Evolutionary conservation across 805 yeast genomes (phyloP).

Genomic region (Hanseniaspora vineae): DNA sequence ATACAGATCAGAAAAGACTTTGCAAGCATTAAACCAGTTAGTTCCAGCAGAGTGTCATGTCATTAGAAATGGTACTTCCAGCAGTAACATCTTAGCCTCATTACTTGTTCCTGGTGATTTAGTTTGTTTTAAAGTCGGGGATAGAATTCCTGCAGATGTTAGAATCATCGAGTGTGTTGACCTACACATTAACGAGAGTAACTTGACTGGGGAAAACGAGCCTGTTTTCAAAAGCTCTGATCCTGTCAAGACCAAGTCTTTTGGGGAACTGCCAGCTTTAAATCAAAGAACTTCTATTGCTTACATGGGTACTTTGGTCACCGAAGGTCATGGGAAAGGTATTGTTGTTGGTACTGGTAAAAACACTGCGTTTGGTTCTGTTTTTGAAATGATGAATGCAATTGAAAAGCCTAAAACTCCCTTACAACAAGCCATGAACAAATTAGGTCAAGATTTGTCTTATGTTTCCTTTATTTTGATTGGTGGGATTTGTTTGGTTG

Average conservation of each 20-base stretch:
- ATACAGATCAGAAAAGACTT: conserved; percentile 85
- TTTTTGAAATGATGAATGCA: conserved; percentile 87
- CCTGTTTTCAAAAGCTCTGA: conserved; percentile 63
- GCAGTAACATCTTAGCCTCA: conserved; percentile 66
- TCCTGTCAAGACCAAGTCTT: conserved; percentile 24
- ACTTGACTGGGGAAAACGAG: conserved; percentile 87
- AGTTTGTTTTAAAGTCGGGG: conserved; percentile 84
- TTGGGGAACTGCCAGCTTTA: conserved; percentile 33
- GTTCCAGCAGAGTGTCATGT: conserved; percentile 97
- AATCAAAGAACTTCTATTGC: conserved; percentile 70
- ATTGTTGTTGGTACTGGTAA: conserved; percentile 83
- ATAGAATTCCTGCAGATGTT: conserved; percentile 91
- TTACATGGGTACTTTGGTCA: conserved; percentile 93
- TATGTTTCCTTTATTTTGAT: conserved; percentile 74
- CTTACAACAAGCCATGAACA: conserved; percentile 88
- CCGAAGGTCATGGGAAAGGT: conserved; percentile 93
- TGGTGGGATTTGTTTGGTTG: conserved; percentile 83
- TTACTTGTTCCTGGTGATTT: conserved; percentile 92
- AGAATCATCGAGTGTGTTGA: conserved; percentile 70
- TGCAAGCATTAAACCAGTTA: conserved; percentile 81
- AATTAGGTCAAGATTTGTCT: conserved; percentile 83
- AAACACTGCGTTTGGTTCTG: conserved; percentile 87
- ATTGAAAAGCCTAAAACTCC: conserved; percentile 98
- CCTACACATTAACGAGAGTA: conserved; percentile 81
- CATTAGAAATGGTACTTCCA: conserved; percentile 66